These are phyloP conservation scores for Penicillium nucicola DNA, from an alignment of 495 filamentous ascomycete species.

Conservation along the genomic window DNA sequence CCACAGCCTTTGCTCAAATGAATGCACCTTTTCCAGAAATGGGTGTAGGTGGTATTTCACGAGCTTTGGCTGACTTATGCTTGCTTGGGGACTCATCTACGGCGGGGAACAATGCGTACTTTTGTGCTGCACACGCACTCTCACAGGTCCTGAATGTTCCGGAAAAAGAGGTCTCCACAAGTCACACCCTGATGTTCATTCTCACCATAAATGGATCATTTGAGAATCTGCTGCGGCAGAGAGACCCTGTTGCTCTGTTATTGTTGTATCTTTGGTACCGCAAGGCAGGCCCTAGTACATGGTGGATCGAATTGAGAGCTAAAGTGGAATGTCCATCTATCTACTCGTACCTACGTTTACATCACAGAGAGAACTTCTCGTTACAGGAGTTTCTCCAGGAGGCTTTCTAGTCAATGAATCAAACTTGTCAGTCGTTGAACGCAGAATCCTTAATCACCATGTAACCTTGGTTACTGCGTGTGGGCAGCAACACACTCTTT, in stretches of 20 bases:
- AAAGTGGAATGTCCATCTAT: slow-evolving; percentile 44
- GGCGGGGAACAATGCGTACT: slow-evolving; percentile 35
- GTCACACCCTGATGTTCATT: slow-evolving; percentile 23
- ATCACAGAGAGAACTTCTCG: slow-evolving; percentile 19
- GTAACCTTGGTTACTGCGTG: too few relatives aligned
- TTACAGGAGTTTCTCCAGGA: slow-evolving; percentile 28
- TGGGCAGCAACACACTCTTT: too few relatives aligned
- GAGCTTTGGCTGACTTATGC: slow-evolving; percentile 27
- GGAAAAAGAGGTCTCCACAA: slow-evolving; percentile 23
- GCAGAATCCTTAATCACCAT: too few relatives aligned
- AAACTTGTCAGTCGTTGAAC: too few relatives aligned
- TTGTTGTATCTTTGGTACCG: slow-evolving; percentile 47
- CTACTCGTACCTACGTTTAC: slow-evolving; percentile 32
- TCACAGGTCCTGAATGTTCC: slow-evolving; percentile 24
- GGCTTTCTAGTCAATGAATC: slow-evolving; percentile 2
- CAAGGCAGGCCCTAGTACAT: slow-evolving; percentile 34
- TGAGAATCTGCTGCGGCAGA: slow-evolving; percentile 28
- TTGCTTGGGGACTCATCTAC: slow-evolving; percentile 32
- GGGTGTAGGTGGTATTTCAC: slow-evolving; percentile 33
- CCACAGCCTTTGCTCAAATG: slow-evolving; percentile 28
- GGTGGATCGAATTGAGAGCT: slow-evolving; percentile 43
- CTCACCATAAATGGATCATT: slow-evolving; percentile 26
- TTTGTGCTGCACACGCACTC: slow-evolving; percentile 33
- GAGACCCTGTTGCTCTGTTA: slow-evolving; percentile 41
- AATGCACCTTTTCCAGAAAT: slow-evolving; percentile 23